Evolutionary conservation across 257 asterid species (phyloP).

Genomic region (Solanum medicagineum): DNA sequence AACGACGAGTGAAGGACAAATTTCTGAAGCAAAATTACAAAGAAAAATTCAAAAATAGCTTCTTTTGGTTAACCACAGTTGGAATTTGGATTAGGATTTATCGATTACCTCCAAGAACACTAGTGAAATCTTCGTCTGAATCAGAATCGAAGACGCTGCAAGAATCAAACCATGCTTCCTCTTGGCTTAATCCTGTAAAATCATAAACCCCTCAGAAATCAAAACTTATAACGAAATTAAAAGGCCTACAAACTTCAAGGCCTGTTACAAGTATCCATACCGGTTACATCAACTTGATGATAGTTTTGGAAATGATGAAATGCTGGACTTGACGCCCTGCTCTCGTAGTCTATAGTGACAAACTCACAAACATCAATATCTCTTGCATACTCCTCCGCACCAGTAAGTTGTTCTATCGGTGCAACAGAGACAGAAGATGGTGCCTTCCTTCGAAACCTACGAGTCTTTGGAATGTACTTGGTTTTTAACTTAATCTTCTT

Average conservation of each 20-base stretch:
- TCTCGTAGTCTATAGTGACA: conserved; percentile 5
- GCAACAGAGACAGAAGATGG: conserved; percentile 43
- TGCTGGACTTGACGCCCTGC: neutral
- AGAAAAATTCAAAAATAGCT: neutral
- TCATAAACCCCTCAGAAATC: neutral
- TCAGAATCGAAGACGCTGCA: conserved; percentile 60
- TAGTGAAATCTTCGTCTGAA: conserved; percentile 68
- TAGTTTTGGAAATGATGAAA: conserved; percentile 13
- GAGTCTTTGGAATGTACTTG: conserved; percentile 31
- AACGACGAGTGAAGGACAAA: conserved; percentile 16
- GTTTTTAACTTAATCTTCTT: conserved; percentile 44
- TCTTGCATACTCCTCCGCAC: conserved; percentile 6
- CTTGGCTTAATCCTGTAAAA: conserved; percentile 35
- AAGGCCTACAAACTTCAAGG: neutral
- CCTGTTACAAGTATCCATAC: conserved; percentile 5
- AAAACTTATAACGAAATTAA: neutral
- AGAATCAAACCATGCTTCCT: conserved; percentile 84
- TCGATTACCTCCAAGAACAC: conserved; percentile 47
- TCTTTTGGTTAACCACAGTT: neutral
- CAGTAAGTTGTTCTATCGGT: conserved; percentile 24
- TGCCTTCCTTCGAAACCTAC: conserved; percentile 43
- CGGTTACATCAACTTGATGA: conserved; percentile 14
- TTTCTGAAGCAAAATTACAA: conserved; percentile 19
- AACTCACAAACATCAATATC: conserved; percentile 19
- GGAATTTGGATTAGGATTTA: neutral